These are phyloP conservation scores for Arachis hypogaea DNA, from an alignment of 306 rosid species.

Conservation along the genomic window DNA sequence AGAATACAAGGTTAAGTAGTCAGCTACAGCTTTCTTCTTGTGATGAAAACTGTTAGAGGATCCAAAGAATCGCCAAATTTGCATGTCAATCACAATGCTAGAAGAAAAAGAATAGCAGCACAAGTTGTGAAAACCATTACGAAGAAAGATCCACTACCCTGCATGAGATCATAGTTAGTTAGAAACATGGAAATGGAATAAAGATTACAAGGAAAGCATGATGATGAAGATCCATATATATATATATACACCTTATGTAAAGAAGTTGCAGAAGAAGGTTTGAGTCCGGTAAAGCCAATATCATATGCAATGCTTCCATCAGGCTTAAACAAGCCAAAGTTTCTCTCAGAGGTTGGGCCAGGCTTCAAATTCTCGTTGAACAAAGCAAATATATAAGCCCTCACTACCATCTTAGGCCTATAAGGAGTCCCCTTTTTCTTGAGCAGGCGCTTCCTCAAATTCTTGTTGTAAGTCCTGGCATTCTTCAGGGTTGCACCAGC, in stretches of 20 bases:
- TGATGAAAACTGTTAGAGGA: too few species aligned
- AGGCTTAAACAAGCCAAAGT: constrained; percentile 86
- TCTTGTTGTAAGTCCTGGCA: constrained; percentile 72
- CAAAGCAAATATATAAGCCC: constrained; percentile 84
- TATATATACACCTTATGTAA: constrained; percentile 58
- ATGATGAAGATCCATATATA: constrained; percentile 1
- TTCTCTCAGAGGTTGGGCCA: constrained; percentile 91
- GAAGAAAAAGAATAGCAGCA: too few species aligned
- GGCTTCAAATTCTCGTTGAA: constrained; percentile 90
- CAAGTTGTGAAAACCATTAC: too few species aligned
- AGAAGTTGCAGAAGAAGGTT: constrained; percentile 67
- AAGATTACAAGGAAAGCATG: too few species aligned
- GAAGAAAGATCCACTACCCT: too few species aligned
- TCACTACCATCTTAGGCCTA: constrained; percentile 65
- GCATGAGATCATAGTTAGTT: too few species aligned
- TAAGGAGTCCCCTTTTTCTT: constrained; percentile 92
- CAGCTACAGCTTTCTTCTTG: too few species aligned
- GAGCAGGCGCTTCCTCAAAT: constrained; percentile 57
- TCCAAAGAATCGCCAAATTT: too few species aligned
- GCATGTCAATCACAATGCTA: too few species aligned
- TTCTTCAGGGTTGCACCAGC: constrained; percentile 63
- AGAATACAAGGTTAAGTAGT: too few species aligned
- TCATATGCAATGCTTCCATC: constrained; percentile 92
- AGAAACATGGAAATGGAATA: too few species aligned
- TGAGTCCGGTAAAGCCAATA: constrained; percentile 85